phyloP scores from a whole-genome alignment of 176 grass and related monocot species.

The Bonia amplexicaulis region DNA sequence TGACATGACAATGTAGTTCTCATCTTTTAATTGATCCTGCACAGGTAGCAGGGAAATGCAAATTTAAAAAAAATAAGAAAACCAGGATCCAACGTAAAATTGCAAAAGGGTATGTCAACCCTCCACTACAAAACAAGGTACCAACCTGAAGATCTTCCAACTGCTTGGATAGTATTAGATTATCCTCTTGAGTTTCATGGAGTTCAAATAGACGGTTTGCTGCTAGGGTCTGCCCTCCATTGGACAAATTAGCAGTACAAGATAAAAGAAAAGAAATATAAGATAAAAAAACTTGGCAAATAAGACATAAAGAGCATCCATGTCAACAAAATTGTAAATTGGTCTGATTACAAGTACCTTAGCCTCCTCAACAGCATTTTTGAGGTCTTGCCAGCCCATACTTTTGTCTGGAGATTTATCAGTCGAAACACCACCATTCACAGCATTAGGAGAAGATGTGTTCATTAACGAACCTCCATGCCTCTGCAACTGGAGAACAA shows the following conservation, averaged over 20 bases:
- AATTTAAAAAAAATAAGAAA: slow-evolving; percentile 19
- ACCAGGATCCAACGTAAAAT: slow-evolving; percentile 27
- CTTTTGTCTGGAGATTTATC: slow-evolving; percentile 65
- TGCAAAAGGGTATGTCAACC: background rate
- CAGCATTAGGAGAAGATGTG: slow-evolving; percentile 42
- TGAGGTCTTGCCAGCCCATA: slow-evolving; percentile 74
- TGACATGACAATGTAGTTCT: slow-evolving; percentile 66
- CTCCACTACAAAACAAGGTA: slow-evolving; percentile 22
- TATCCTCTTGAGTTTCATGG: slow-evolving; percentile 94
- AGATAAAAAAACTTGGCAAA: slow-evolving; percentile 23
- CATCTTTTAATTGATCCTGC: slow-evolving; percentile 83
- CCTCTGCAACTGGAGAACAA: slow-evolving; percentile 82
- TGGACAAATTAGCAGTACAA: slow-evolving; percentile 34
- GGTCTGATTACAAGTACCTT: slow-evolving; percentile 51
- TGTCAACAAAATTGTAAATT: slow-evolving; percentile 6
- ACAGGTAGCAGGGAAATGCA: background rate
- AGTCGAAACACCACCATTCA: slow-evolving; percentile 62
- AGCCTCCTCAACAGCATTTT: slow-evolving; percentile 82
- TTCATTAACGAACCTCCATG: slow-evolving; percentile 63
- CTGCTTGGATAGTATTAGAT: slow-evolving; percentile 77
- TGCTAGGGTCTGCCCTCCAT: slow-evolving; percentile 62
- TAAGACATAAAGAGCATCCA: slow-evolving; percentile 16
- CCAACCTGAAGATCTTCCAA: slow-evolving; percentile 91
- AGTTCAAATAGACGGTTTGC: slow-evolving; percentile 83
- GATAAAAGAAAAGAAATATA: slow-evolving; percentile 1